Conservation (phyloP, 257 asterid species). For the Striga asiatica region DNA sequence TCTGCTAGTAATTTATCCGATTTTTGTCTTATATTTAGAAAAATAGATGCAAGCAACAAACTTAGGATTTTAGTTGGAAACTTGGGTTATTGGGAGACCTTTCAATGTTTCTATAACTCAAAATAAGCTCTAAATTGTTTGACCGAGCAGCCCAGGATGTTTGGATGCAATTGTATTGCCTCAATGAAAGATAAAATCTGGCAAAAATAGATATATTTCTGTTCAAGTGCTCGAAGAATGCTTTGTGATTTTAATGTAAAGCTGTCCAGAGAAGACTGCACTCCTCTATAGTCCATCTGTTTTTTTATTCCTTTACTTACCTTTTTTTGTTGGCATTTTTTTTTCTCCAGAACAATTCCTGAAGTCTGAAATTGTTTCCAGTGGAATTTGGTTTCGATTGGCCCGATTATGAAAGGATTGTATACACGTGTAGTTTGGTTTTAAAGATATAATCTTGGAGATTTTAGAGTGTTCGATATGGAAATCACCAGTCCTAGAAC, state of each 20-base stretch:
- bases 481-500: conserved; percentile 81
- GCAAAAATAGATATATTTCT: too few relatives aligned
- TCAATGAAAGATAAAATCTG: too few relatives aligned
- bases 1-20: not conserved
- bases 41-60: not conserved
- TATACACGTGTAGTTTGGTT: conserved; percentile 11
- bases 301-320: too few relatives aligned
- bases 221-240: not conserved
- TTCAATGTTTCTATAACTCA: conserved; percentile 3
- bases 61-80: not conserved
- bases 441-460: conserved; percentile 15
- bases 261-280: too few relatives aligned
- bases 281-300: too few relatives aligned
- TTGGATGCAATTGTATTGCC: too few relatives aligned
- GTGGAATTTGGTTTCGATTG: conserved; percentile 2
- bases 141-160: not conserved
- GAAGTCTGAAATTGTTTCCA: not conserved
- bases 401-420: conserved; percentile 12
- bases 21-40: not conserved
- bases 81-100: not conserved
- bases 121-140: not conserved
- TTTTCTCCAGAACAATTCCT: not conserved
- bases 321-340: not conserved
- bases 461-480: conserved; percentile 36
- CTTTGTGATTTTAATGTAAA: too few relatives aligned